Evolutionary conservation across 306 rosid species (phyloP), one percentile per base, ranked within the genome.

Genomic region (Pyrus betulifolia): DNA sequence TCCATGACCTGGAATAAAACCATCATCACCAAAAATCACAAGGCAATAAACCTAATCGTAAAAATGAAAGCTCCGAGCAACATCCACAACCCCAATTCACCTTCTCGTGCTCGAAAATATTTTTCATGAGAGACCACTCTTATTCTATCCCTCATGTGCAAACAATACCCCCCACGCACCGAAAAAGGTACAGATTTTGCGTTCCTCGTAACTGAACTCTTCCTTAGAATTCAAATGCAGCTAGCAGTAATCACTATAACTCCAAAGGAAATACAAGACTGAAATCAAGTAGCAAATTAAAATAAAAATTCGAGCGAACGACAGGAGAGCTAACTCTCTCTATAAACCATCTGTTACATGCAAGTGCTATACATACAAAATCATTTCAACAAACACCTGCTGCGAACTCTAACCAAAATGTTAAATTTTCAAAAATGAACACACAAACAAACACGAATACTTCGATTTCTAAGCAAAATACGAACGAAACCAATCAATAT

Each of bases 1-100:
- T 82, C 88, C 88, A 86, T 76, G 86, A 59, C 92, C 97, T 89
- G 81, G 64, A 69, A 83, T 21, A 74, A 76, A 79, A 76, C 79
- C 75, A 78, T 18, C n/a, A 80, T 51, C 82, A 79, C 71, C 71
- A 73, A 55, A 69, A 74, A 70, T 17, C 60, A 69, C 30, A 67
- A 14, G 18, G 25, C 74, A 27, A 55, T 44, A 62, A 42, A 25
- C 23, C 66, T 27, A 42, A 66, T 67, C 35, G 67, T 1, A 21
- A 67, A 61, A 75, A 66, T n/a, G 58, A 65, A 42, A 46, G 45
- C 62, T 10, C 38, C 6, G n/a, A 65, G 44, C 11, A 61, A 42
- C 6, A 58, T 38, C 44, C 38, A 22, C 38, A 72, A 58, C 54
- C 17, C 28, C 38, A 51, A 72, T 60, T 74, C 44, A 74, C 59